Evolutionary conservation across 208 protist genomes (phyloP).

Genomic region (Kentomonas sorsogonicus): DNA sequence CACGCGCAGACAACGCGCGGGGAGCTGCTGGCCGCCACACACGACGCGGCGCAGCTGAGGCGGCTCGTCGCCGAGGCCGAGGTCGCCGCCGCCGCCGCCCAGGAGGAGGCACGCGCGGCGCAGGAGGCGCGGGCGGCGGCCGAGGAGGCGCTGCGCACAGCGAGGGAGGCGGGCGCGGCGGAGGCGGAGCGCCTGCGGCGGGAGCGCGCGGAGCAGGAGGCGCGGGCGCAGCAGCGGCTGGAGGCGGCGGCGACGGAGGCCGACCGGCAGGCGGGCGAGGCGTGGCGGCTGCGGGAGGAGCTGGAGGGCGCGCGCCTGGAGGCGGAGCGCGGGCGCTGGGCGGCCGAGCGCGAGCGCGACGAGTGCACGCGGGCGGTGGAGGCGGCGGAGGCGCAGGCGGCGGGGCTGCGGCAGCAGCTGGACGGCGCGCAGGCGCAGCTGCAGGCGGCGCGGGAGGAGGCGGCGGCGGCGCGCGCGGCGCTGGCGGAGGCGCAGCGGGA

Average conservation of each 20-base stretch:
- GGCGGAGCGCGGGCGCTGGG: background rate
- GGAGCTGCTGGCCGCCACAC: background rate
- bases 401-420: background rate
- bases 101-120: constrained; percentile 8
- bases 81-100: constrained; percentile 1
- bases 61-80: constrained; percentile 6
- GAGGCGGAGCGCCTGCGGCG: constrained; percentile 8
- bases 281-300: constrained; percentile 8
- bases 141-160: background rate
- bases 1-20: background rate
- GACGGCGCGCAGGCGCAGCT: background rate
- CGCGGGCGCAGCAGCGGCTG: constrained; percentile 1
- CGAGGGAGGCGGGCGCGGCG: background rate
- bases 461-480: background rate
- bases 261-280: background rate
- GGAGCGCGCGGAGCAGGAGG: background rate
- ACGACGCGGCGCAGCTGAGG: background rate
- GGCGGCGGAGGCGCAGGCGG: background rate
- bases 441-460: background rate
- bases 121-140: constrained; percentile 10
- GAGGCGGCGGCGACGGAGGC: background rate
- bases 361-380: background rate
- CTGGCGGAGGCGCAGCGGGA: background rate
- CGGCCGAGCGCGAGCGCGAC: constrained; percentile 3
- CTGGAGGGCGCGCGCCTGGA: constrained; percentile 13